Evolutionary conservation across 78 protist species (phyloP).

Genomic region (slime mould (Dictyostelium discoideum)): DNA sequence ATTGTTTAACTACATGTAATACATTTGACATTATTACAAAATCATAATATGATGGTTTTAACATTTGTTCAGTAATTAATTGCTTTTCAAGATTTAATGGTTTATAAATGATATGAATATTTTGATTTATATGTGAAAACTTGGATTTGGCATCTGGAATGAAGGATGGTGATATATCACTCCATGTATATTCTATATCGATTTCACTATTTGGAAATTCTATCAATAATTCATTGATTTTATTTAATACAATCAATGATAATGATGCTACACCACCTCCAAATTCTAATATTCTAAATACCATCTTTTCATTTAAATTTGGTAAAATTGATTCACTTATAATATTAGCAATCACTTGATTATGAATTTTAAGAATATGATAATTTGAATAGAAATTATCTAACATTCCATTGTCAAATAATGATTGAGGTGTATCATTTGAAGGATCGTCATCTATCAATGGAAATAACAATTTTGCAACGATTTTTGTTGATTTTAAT

Average conservation of each 20-base stretch:
- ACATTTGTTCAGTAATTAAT: background rate
- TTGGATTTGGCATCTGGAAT: background rate
- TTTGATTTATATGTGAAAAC: background rate
- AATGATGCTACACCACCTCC: conserved; percentile 1
- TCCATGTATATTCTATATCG: background rate
- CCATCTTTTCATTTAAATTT: background rate
- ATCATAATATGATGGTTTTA: conserved; percentile 22
- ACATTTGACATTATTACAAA: conserved; percentile 31
- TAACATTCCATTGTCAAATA: background rate
- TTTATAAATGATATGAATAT: background rate
- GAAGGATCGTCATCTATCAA: too few relatives aligned
- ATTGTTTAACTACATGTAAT: background rate
- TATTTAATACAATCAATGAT: background rate
- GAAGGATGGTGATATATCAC: background rate
- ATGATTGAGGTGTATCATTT: background rate
- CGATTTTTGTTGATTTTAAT: background rate
- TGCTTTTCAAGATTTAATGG: background rate
- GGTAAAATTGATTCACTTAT: background rate
- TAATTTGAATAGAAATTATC: background rate
- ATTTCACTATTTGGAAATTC: background rate
- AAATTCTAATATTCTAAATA: conserved; percentile 13
- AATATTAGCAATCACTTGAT: background rate
- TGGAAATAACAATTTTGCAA: background rate
- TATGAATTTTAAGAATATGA: background rate
- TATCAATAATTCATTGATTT: background rate